Base-by-base conservation (phyloP, 2,329 filamentous ascomycete genomes). In the Ilyonectria destructans region DNA sequence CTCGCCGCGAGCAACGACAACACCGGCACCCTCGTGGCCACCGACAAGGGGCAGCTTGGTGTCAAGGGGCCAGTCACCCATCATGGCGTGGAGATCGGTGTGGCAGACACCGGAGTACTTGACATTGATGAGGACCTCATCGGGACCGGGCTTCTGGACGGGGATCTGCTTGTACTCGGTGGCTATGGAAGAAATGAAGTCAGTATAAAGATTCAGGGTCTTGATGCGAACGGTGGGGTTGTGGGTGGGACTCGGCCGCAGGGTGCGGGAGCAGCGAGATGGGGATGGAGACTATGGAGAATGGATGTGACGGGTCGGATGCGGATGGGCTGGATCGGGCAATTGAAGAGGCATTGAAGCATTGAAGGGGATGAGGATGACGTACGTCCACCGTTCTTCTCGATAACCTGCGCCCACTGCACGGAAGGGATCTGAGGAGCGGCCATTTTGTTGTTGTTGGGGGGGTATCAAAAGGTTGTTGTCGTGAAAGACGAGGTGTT, bases 371-470 rank as follows among this genome's bases (percentile, higher is more conserved):
- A 46, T 63, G 23, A 51, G 58, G 45, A 58, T 64, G 23, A 85
- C 88, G 78, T 85, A 86, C 91, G 89, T 63, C 91, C 91, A 74
- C 93, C 94, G 65, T 88, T 91, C 87, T 94, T 89, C 83, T 97
- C 93, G 76, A 96, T 87, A 75, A 98, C 93, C 83, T 96, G 93
- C 58, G 96, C 96, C 94, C 92, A 97, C 86, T 98, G 96, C 82
- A 91, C 91, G 58, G 87, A 89, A 67, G 96, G 96, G 78, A 98
- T 89, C 63, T 89, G 62, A 56, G 73, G 61, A 57, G 73, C 65
- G 58, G 78, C 71, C 80, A 81, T 80, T 66, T 75, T 74, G 60
- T 66, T 65, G 67, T 69, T 72, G 65, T 54, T 58, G 48, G 37
- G 56, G 48, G 69, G 52, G 67, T 72, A 68, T 75, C 66, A 56